Percentiles rank a stretch among this genome's conserved stretches.
Conservation (phyloP, 768 basidiomycete genomes). For the Panaeolus cyanescens region DNA sequence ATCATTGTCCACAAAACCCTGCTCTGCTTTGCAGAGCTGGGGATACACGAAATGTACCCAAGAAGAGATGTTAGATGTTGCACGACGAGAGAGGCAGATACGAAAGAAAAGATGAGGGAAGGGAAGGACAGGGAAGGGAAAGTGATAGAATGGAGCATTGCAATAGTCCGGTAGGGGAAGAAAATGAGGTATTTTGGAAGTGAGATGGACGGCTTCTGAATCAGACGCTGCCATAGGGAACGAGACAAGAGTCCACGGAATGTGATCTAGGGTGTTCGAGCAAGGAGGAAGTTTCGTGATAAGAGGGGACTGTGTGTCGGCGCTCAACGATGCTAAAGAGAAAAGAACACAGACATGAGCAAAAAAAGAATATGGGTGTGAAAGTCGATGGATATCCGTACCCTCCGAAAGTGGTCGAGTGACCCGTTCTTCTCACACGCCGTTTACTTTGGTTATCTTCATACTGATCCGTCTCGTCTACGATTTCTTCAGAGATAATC, state of each 20-base stretch:
- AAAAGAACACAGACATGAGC: neutral
- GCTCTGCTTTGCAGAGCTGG: no score
- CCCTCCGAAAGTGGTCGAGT: neutral
- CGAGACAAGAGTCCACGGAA: neutral
- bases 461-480: slow-evolving; percentile 92
- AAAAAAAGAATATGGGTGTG: no score
- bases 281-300: neutral
- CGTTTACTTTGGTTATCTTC: slow-evolving; percentile 85
- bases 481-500: slow-evolving; percentile 95
- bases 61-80: slow-evolving; percentile 1
- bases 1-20: no score
- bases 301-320: neutral
- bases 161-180: neutral
- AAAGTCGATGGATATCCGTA: no score
- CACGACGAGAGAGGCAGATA: neutral
- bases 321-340: neutral
- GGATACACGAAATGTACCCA: neutral
- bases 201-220: neutral
- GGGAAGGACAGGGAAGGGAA: no score
- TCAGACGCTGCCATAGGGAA: neutral
- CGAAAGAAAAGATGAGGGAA: no score
- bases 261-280: neutral
- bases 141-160: neutral
- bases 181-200: neutral
- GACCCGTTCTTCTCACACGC: slow-evolving; percentile 20